phyloP scores from a whole-genome alignment of 78 protist genomes.

The Creolimax fragrantissima region DNA sequence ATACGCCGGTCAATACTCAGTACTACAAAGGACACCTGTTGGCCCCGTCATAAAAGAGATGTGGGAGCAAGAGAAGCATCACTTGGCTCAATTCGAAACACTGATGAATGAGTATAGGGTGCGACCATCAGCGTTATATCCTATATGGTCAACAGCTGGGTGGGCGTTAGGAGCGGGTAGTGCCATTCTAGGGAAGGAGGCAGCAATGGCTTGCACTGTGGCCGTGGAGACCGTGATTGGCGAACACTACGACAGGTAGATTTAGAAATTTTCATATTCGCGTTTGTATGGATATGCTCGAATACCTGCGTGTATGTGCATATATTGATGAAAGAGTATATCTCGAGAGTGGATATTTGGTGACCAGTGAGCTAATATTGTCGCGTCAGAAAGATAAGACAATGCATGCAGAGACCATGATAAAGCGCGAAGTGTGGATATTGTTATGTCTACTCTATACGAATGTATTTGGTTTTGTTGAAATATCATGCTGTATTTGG shows the following conservation, averaged over 20 bases:
- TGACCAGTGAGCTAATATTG: too few relatives aligned
- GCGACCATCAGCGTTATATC: constrained; percentile 55
- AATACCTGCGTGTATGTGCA: too few relatives aligned
- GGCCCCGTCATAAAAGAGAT: constrained; percentile 24
- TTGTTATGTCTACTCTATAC: too few relatives aligned
- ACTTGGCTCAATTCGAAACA: constrained; percentile 45
- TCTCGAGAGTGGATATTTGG: too few relatives aligned
- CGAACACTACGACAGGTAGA: constrained; percentile 53
- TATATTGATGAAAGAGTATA: too few relatives aligned
- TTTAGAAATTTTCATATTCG: not conserved
- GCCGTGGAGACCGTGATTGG: constrained; percentile 69
- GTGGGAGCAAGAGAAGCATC: constrained; percentile 61
- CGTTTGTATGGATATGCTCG: not conserved
- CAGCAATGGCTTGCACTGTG: constrained; percentile 74
- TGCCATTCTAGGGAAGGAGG: constrained; percentile 64
- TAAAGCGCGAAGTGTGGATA: too few relatives aligned
- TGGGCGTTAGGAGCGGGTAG: constrained; percentile 52
- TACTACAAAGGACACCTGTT: not conserved
- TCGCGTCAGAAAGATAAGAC: too few relatives aligned
- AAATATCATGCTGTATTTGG: too few relatives aligned
- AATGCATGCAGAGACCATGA: too few relatives aligned
- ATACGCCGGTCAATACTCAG: constrained; percentile 39
- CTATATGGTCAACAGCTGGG: constrained; percentile 66
- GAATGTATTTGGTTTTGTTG: too few relatives aligned
- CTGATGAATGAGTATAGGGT: constrained; percentile 53